Evolutionary conservation across 2,329 filamentous ascomycete genomes (phyloP), one percentile per base, ranked within the genome.

Genomic region (Xylariales sp.): DNA sequence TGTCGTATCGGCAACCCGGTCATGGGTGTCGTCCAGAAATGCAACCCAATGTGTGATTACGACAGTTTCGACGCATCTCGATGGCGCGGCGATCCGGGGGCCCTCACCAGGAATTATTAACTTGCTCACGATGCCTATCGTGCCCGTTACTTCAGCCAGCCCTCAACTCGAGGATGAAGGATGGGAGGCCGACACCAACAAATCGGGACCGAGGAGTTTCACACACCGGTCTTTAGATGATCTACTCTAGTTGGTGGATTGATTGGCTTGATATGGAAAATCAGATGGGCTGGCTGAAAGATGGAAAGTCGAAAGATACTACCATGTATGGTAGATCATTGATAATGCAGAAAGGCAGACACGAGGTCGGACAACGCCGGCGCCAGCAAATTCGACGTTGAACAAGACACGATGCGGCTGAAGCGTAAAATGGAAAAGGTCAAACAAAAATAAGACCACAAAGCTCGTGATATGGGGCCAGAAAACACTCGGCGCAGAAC

Each of bases 351-450:
- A 53, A 39, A 64, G 63, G 39, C 41, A 64, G 61, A 69, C 67
- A 67, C 67, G 67, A 69, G 64, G 64, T 69, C 54, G 53, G 67
- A 67, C 67, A 67, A 67, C 41, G 43, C 53, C 59, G 18, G 52
- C n/a, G 52, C 55, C 48, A 55, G 57, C 50, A 12, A 63, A 63
- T 43, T 36, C 32, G 45, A 58, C 46, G 61, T 55, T 54, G 34
- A 59, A 56, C 53, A 46, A 54, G 49, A 18, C 43, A 56, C 50
- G 55, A 67, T 60, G 64, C 61, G 67, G 67, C 61, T 67, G 56
- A 67, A 64, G 55, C 62, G 54, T 45, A 30, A 57, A 39, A 32
- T 10, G 7, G 14, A 23, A 66, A 66, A 49, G n/a, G 14, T 3
- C 3, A 46, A 56, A 18, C n/a, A 46, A 52, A 59, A 59, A 62